Conservation (phyloP, 192 early-diverging fungal genomes). For the Podochytrium sp. region DNA sequence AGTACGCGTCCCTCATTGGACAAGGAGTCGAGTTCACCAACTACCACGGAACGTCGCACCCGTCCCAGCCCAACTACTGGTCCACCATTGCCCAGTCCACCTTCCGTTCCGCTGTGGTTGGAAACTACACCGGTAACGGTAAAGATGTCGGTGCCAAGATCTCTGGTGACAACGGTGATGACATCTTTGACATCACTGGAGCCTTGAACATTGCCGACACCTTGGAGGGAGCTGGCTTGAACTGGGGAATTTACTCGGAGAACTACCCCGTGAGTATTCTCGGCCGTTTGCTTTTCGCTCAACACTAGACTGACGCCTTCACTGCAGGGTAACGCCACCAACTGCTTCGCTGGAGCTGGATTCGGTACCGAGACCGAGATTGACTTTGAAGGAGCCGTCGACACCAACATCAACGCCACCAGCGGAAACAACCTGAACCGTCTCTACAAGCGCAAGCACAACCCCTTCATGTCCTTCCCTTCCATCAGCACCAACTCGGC, state of each 20-base stretch:
- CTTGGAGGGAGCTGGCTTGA: constrained; percentile 3
- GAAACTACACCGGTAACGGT: neutral
- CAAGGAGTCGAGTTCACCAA: constrained; percentile 8
- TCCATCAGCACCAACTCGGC: neutral
- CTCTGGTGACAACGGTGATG: constrained; percentile 3
- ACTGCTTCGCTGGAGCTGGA: constrained; percentile 3
- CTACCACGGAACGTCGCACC: constrained; percentile 11
- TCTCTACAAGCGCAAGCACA: constrained; percentile 14
- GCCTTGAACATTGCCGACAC: constrained; percentile 4
- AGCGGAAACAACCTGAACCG: neutral
- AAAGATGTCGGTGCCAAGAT: neutral
- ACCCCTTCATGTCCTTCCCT: constrained; percentile 4
- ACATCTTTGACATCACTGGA: constrained; percentile 17
- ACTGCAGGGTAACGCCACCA: neutral
- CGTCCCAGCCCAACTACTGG: constrained; percentile 13
- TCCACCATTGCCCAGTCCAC: constrained; percentile 15
- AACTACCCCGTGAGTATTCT: constrained; percentile 7
- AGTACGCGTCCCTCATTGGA: constrained; percentile 4
- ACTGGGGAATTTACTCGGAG: constrained; percentile 15
- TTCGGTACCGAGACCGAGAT: neutral
- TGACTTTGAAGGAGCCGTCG: neutral
- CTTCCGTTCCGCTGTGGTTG: neutral
- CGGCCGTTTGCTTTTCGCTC: neutral
- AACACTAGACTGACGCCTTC: neutral
- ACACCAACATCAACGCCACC: neutral